Percentiles rank a stretch among this genome's conserved stretches.
These are phyloP conservation scores for Westerdykella sp. DNA, from an alignment of 2,329 filamentous ascomycete species.

Conservation along the genomic window DNA sequence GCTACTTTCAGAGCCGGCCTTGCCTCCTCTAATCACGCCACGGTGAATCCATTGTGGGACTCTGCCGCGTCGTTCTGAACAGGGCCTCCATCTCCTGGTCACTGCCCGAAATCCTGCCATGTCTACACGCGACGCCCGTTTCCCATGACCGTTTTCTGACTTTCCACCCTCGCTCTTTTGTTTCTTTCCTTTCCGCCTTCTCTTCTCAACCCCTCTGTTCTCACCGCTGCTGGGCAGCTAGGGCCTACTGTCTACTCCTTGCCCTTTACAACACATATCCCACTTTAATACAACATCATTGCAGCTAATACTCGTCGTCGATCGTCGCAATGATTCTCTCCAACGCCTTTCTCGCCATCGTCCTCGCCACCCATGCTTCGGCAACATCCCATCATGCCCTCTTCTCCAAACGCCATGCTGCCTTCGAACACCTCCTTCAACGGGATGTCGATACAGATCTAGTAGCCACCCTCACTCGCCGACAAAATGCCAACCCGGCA, in stretches of 20 bases:
- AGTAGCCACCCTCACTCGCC: constrained; percentile 31
- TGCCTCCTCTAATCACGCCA: constrained; percentile 26
- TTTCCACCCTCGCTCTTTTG: constrained; percentile 23
- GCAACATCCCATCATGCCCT: constrained; percentile 26
- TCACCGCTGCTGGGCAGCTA: constrained; percentile 35
- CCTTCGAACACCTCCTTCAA: constrained; percentile 28
- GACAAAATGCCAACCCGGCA: constrained; percentile 27
- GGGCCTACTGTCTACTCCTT: constrained; percentile 13
- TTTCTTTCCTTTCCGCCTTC: constrained; percentile 14
- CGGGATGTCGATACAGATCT: constrained; percentile 22
- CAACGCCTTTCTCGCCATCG: constrained; percentile 23
- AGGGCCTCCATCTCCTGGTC: constrained; percentile 12
- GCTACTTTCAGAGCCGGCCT: constrained; percentile 25
- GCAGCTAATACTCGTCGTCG: constrained; percentile 21
- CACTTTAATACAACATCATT: constrained; percentile 30
- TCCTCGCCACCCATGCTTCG: constrained; percentile 27
- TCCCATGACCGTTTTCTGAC: constrained; percentile 20
- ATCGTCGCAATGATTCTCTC: constrained; percentile 24
- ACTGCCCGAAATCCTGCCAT: constrained; percentile 18
- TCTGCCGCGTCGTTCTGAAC: constrained; percentile 12
- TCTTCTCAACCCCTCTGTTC: constrained; percentile 24
- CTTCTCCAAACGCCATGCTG: constrained; percentile 23
- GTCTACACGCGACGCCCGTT: constrained; percentile 26
- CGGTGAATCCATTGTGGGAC: constrained; percentile 14
- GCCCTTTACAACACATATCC: constrained; percentile 6